Evolutionary conservation across 176 grass and related monocot species (phyloP).

Genomic region (Oryza coarctata): DNA sequence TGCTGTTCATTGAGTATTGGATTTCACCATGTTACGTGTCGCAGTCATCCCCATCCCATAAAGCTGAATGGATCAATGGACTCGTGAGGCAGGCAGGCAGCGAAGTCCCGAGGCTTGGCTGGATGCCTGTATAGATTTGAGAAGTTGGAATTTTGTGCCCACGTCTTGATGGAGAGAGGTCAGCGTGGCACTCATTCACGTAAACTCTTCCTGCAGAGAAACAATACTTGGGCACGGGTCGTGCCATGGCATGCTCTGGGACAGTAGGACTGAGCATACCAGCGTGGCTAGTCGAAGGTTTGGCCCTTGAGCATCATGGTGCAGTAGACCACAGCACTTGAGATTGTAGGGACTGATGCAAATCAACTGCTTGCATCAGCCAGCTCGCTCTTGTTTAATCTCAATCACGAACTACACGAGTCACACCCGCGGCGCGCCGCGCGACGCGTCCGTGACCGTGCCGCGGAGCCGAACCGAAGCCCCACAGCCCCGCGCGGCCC

Average conservation of each 20-base stretch:
- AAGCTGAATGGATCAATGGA: conserved; percentile 41
- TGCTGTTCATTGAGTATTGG: background rate
- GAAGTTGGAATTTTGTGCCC: background rate
- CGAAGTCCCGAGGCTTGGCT: conserved; percentile 28
- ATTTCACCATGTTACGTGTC: conserved; percentile 30
- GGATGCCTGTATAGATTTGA: conserved; percentile 20
- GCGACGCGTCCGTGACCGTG: conserved; percentile 24
- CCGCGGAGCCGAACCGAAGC: conserved; percentile 23
- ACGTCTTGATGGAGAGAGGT: background rate
- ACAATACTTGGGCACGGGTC: conserved; percentile 9
- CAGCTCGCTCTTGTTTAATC: background rate
- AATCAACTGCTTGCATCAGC: background rate
- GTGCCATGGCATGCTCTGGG: background rate
- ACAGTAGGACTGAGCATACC: conserved; percentile 4
- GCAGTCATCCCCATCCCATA: background rate
- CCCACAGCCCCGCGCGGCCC: background rate
- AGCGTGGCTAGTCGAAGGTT: background rate
- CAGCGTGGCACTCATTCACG: background rate
- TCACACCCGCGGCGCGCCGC: conserved; percentile 4
- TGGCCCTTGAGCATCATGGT: background rate
- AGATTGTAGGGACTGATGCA: background rate
- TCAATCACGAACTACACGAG: background rate
- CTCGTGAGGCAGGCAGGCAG: conserved; percentile 23
- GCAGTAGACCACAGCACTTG: background rate
- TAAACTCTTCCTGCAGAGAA: background rate